These are phyloP conservation scores for Neofusicoccum parvum DNA, from an alignment of 2,329 filamentous ascomycete genomes.

Conservation along the genomic window DNA sequence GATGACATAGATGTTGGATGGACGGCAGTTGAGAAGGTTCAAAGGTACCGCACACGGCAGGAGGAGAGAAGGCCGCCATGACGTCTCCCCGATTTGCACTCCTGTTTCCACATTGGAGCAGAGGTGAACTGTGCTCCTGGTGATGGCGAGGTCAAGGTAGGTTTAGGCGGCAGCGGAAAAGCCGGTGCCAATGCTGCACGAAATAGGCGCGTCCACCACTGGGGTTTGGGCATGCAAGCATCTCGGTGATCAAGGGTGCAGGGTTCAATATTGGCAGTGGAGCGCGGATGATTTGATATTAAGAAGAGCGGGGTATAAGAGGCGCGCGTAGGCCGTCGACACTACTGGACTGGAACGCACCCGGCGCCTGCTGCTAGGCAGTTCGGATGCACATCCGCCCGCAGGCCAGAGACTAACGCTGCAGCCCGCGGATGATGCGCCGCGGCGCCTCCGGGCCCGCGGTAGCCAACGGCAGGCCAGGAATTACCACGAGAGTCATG, in stretches of 20 bases:
- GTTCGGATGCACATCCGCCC: constrained; percentile 3
- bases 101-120: too few species aligned
- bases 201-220: not conserved
- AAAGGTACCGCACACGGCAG: too few species aligned
- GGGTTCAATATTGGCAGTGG: not conserved
- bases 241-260: too few species aligned
- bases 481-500: not conserved
- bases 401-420: not conserved
- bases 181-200: not conserved
- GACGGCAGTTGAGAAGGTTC: too few species aligned
- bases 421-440: constrained; percentile 9
- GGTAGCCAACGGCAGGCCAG: not conserved
- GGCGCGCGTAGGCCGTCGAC: too few species aligned
- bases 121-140: too few species aligned
- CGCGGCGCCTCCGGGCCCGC: not conserved
- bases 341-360: not conserved
- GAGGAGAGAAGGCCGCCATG: too few species aligned
- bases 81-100: too few species aligned
- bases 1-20: too few species aligned
- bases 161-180: not conserved
- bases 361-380: not conserved
- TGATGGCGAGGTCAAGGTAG: not conserved
- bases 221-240: too few species aligned
- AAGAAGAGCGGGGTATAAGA: not conserved
- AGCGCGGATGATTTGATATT: not conserved